phyloP scores from a whole-genome alignment of 2,329 filamentous ascomycete genomes.

The Xylariaceae sp. region DNA sequence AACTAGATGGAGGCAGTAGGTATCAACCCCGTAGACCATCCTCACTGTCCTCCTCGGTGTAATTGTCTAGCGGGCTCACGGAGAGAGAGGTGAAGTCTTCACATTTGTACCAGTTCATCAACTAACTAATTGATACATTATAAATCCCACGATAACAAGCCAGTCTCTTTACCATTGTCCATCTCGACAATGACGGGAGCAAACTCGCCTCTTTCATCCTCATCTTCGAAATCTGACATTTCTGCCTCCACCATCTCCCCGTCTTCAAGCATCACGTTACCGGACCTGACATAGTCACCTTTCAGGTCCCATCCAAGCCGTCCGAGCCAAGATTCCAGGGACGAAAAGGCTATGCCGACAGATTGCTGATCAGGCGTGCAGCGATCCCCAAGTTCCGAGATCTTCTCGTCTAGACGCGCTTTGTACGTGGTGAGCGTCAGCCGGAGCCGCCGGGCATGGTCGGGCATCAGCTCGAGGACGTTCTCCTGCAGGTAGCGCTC shows the following conservation, averaged over 20 bases:
- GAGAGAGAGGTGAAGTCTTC: no score
- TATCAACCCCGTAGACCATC: no score
- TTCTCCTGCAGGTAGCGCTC: constrained; percentile 43
- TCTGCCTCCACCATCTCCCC: constrained; percentile 45
- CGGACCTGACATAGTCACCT: constrained; percentile 43
- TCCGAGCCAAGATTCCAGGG: constrained; percentile 44
- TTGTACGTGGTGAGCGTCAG: constrained; percentile 50
- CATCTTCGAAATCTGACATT: constrained; percentile 46
- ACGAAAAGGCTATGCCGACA: constrained; percentile 44
- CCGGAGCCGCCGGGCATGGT: constrained; percentile 34
- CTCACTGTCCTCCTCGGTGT: no score
- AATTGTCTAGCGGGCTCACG: no score
- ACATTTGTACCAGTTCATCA: no score
- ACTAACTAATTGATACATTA: neutral
- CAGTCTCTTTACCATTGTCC: constrained; percentile 46
- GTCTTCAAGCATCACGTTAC: constrained; percentile 48
- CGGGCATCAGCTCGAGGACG: constrained; percentile 35
- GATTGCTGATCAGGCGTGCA: constrained; percentile 38
- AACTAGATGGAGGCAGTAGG: no score
- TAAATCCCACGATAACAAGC: constrained; percentile 44
- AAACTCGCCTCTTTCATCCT: constrained; percentile 50
- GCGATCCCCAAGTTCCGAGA: constrained; percentile 33
- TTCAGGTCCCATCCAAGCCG: constrained; percentile 51
- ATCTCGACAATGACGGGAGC: constrained; percentile 50
- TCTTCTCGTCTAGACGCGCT: constrained; percentile 44